Conservation (phyloP, 2,329 filamentous ascomycete genomes). For the Trichoderma asperellum region DNA sequence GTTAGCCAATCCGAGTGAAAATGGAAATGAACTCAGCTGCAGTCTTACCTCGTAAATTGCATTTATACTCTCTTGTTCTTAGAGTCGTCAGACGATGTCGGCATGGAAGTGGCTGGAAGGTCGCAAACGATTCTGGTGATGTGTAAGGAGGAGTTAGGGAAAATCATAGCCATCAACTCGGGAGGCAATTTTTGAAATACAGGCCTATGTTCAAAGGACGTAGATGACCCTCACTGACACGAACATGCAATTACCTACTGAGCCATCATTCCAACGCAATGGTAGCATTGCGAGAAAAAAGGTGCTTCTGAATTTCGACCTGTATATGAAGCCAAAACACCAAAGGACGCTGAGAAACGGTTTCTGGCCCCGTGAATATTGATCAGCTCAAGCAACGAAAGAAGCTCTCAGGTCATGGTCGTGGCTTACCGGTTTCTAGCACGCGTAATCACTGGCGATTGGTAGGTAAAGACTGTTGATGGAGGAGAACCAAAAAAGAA, state of each 20-base stretch:
- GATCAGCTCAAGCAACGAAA: background rate
- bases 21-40: background rate
- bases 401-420: background rate
- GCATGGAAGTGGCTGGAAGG: background rate
- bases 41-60: background rate
- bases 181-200: background rate
- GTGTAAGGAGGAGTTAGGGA: background rate
- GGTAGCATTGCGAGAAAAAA: background rate
- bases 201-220: background rate
- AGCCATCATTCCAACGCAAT: background rate
- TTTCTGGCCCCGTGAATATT: background rate
- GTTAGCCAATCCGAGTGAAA: background rate
- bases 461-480: background rate
- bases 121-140: background rate
- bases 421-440: background rate
- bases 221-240: background rate
- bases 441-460: background rate
- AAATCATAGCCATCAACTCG: background rate
- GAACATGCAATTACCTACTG: background rate
- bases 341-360: background rate
- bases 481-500: background rate
- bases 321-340: background rate
- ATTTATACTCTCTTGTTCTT: background rate
- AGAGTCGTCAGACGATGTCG: background rate
- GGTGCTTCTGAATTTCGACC: background rate